Evolutionary conservation across 768 basidiomycete species (phyloP).

Genomic region (Trametes gibbosa): DNA sequence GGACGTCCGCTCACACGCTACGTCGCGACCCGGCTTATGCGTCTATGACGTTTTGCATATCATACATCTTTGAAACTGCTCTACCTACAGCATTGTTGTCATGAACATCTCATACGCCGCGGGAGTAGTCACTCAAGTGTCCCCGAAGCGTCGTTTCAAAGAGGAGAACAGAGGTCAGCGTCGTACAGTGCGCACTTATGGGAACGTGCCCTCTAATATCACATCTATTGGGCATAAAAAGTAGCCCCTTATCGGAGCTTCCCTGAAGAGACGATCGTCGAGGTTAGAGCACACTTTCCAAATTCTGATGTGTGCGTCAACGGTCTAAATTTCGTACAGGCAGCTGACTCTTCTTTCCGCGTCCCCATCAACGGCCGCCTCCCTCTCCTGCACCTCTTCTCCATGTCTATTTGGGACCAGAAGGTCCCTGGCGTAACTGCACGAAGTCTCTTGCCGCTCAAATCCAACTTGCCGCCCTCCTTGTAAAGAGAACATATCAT

Average conservation of each 20-base stretch:
- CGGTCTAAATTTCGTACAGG: background rate
- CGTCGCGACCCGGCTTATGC: background rate
- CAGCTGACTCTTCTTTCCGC: constrained; percentile 11
- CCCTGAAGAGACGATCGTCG: constrained; percentile 8
- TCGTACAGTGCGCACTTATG: background rate
- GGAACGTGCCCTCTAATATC: constrained; percentile 10
- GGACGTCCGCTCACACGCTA: constrained; percentile 7
- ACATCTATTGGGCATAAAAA: background rate
- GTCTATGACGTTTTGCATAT: background rate
- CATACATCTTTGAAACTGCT: background rate
- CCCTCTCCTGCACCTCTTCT: background rate
- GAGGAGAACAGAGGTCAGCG: background rate
- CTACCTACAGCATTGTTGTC: background rate
- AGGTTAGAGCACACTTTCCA: background rate
- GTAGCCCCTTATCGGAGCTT: background rate
- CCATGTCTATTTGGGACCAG: background rate
- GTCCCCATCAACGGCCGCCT: background rate
- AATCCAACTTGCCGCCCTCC: background rate
- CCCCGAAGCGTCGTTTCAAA: background rate
- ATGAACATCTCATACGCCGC: background rate
- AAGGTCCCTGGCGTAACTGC: background rate
- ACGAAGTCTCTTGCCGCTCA: background rate
- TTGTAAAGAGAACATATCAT: background rate
- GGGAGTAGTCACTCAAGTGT: background rate
- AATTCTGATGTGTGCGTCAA: constrained; percentile 3